phyloP scores from a whole-genome alignment of 176 grass and related monocot species.

The Miscanthus lutarioriparius region DNA sequence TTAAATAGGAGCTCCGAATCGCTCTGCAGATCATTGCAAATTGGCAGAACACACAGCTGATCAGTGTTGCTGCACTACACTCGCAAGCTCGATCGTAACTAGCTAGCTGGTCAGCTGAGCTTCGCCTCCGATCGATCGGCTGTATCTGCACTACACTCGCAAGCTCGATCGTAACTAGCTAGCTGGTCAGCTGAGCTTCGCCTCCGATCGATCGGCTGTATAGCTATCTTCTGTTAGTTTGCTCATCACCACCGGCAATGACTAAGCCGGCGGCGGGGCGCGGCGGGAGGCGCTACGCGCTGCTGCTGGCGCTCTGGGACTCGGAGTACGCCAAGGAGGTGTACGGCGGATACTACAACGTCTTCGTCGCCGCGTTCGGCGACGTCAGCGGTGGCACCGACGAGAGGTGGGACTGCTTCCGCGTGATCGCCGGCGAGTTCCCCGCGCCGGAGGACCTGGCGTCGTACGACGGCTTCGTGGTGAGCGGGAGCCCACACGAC shows the following conservation, averaged over 20 bases:
- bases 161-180: not conserved
- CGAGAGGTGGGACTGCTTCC: slow-evolving; percentile 52
- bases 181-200: not conserved
- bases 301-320: slow-evolving; percentile 50
- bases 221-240: not conserved
- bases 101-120: not conserved
- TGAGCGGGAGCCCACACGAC: slow-evolving; percentile 59
- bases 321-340: slow-evolving; percentile 54
- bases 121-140: too few relatives aligned
- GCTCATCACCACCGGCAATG: not conserved
- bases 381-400: not conserved
- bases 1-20: not conserved
- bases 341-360: slow-evolving; percentile 55
- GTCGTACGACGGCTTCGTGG: slow-evolving; percentile 58
- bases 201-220: too few relatives aligned
- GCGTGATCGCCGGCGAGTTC: slow-evolving; percentile 59
- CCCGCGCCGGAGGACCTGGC: slow-evolving; percentile 39
- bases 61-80: too few relatives aligned
- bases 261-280: not conserved
- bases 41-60: too few relatives aligned
- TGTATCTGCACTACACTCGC: too few relatives aligned
- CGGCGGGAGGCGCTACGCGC: slow-evolving; percentile 2
- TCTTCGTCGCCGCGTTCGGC: slow-evolving; percentile 47
- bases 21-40: too few relatives aligned
- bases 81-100: not conserved